Base-by-base conservation (phyloP, 2,329 filamentous ascomycete genomes). In the Boeremia lycopersici region DNA sequence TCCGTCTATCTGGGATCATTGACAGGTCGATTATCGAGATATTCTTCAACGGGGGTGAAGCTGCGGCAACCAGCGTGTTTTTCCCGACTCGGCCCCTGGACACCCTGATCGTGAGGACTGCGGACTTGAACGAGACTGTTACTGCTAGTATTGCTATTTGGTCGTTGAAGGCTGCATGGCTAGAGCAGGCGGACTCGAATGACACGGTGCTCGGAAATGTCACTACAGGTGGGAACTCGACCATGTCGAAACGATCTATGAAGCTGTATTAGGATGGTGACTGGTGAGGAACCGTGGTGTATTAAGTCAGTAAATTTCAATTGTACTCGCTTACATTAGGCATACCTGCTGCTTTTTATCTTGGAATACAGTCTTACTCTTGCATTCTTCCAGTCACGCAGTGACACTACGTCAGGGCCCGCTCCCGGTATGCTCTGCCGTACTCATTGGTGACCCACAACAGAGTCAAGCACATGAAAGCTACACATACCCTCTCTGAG, bases 21-120 rank as follows among this genome's bases (percentile, higher is more conserved):
- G 84, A 86, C 63, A 74, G 82, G 5, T 80, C 76, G 11, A 79
- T 86, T 25, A 71, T 84, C 7, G 84, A 86, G 64, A 70, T 85
- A 2, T 85, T 84, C 59, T 53, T 85, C 26, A 80, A 84, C 51
- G 77, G 78, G 1, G 83, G 82, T 0, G 73, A 80, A 48, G 77
- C 79, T 44, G 76, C 74, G 29, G 83, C 72, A 0, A 85, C 82
- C 2, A 75, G 78, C 40, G 75, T 78, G 0, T 84, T 84, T 62
- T 86, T 79, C 65, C 78, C 84, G 0, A 72, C 74, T 2, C 67
- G 74, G 47, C 74, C 75, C 5, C 55, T 82, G 39, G 77, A 78
- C 25, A 63, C 60, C 2, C 61, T 81, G 55, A 59, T 53, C 4
- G 12, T 69, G 33, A 70, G 59, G 13, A 53, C 81, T 1, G 57